Percentiles rank a stretch among this genome's conserved stretches.
These are phyloP conservation scores for Drechslera avenae DNA, from an alignment of 2,329 filamentous ascomycete genomes.

Conservation along the genomic window DNA sequence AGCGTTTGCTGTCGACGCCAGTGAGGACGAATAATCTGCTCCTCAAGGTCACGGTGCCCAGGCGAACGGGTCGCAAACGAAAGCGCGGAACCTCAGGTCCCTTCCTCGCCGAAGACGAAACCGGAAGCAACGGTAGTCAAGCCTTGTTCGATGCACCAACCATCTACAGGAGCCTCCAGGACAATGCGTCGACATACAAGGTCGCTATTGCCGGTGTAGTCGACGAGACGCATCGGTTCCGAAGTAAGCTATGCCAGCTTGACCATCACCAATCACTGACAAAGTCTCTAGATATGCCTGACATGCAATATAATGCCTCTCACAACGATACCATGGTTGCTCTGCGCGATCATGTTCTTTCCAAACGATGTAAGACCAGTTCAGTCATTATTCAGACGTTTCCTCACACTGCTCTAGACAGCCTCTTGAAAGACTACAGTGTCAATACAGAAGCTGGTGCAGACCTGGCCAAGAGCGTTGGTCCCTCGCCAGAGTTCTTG, in stretches of 20 bases:
- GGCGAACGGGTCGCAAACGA: slow-evolving; percentile 81
- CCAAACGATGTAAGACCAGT: slow-evolving; percentile 67
- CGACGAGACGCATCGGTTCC: slow-evolving; percentile 82
- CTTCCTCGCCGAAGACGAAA: slow-evolving; percentile 52
- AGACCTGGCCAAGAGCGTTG: slow-evolving; percentile 69
- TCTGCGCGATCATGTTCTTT: slow-evolving; percentile 72
- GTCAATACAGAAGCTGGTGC: slow-evolving; percentile 51
- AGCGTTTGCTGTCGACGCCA: slow-evolving; percentile 77
- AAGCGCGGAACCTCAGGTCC: slow-evolving; percentile 76
- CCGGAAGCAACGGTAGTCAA: slow-evolving; percentile 7
- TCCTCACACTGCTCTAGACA: slow-evolving; percentile 48
- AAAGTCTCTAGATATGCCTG: slow-evolving; percentile 65
- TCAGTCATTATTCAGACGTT: not conserved
- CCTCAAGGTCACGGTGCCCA: slow-evolving; percentile 84
- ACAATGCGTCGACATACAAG: slow-evolving; percentile 70
- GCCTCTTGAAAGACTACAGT: slow-evolving; percentile 67
- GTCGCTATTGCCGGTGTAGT: slow-evolving; percentile 75
- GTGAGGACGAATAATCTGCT: slow-evolving; percentile 81
- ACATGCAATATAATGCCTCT: slow-evolving; percentile 80
- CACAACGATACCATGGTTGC: slow-evolving; percentile 71
- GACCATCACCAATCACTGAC: not conserved
- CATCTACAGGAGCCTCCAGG: slow-evolving; percentile 68
- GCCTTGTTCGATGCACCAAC: slow-evolving; percentile 37
- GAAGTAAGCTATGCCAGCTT: slow-evolving; percentile 56
- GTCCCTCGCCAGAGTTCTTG: slow-evolving; percentile 80